Evolutionary conservation across 140 eudicot species (phyloP).

Genomic region (Bidens hawaiensis): DNA sequence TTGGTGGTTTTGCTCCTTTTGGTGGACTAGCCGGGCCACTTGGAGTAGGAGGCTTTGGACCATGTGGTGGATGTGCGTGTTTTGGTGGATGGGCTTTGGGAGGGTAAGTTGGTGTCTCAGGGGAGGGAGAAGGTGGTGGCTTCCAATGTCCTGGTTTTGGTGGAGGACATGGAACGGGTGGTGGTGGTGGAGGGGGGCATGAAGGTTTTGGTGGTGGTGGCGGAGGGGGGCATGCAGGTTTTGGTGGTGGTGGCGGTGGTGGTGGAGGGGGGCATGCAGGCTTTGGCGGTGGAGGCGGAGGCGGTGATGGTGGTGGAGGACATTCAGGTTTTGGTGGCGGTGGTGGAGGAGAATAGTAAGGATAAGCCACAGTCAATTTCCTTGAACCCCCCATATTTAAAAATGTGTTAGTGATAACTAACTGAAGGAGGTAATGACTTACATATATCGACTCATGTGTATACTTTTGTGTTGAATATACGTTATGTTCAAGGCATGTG

Average conservation of each 20-base stretch:
- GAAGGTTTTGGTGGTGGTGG: conserved; percentile 42
- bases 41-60: conserved; percentile 15
- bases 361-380: conserved; percentile 33
- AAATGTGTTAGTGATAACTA: conserved; percentile 8
- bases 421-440: background rate
- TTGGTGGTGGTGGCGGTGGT: conserved; percentile 28
- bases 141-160: conserved; percentile 31
- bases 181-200: conserved; percentile 31
- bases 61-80: conserved; percentile 24
- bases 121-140: conserved; percentile 42
- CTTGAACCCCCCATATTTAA: conserved; percentile 32
- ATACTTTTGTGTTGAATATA: conserved; percentile 14
- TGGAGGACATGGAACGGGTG: conserved; percentile 12
- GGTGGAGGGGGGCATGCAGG: conserved; percentile 35
- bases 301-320: conserved; percentile 36
- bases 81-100: conserved; percentile 32
- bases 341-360: conserved; percentile 51
- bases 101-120: conserved; percentile 25
- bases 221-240: conserved; percentile 32
- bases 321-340: conserved; percentile 35
- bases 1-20: conserved; percentile 17
- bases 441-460: background rate
- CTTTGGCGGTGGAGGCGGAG: conserved; percentile 35
- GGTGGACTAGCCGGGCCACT: conserved; percentile 27
- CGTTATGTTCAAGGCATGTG: conserved; percentile 16